Base-by-base conservation (phyloP, 768 basidiomycete genomes). In the Pholiota conissans region DNA sequence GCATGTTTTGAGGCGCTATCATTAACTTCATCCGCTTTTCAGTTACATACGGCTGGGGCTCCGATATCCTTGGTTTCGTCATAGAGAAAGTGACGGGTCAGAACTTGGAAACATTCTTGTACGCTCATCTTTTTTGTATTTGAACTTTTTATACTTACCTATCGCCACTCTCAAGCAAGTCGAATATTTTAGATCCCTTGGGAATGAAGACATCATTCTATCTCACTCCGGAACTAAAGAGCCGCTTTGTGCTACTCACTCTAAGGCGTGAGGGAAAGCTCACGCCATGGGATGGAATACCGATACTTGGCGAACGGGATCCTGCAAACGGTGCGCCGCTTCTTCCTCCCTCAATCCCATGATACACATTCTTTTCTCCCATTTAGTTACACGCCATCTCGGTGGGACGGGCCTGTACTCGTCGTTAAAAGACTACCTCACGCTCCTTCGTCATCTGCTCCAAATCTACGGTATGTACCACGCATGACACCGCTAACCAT, bases 1-100 rank as follows among this genome's bases (percentile, higher is more conserved):
- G 11, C 40, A 13, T 32, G 30, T 18, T 37, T 39, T 37, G 16
- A 6, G 11, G 5, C 24, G 37, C 11, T 9, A 14, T 32, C 20
- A 29, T 40, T 37, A 22, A 42, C n/a, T n/a, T 13, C 16, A 29
- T 30, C 32, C 6, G 30, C 8, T 27, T 26, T 8, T 16, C 27
- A 72, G 72, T 71, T 45, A 54, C 59, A 2, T 74, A 74, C 55
- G 73, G 73, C 5, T 69, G 52, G 56, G 71, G 67, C 35, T 63
- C 65, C 28, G 73, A 74, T 53, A 59, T 65, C 14, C 61, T 72
- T 22, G 74, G 72, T 0, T 70, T 73, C 35, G 58, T 74, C 18
- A 60, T 75, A 16, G 71, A 74, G 54, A 69, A 67, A 51, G 37
- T 70, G 0, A 65, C 68, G 6, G 71, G 70, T 3, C 60, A 68